Conservation (phyloP, 371 early-diverging fungal species). For the Gilbertella persicaria region DNA sequence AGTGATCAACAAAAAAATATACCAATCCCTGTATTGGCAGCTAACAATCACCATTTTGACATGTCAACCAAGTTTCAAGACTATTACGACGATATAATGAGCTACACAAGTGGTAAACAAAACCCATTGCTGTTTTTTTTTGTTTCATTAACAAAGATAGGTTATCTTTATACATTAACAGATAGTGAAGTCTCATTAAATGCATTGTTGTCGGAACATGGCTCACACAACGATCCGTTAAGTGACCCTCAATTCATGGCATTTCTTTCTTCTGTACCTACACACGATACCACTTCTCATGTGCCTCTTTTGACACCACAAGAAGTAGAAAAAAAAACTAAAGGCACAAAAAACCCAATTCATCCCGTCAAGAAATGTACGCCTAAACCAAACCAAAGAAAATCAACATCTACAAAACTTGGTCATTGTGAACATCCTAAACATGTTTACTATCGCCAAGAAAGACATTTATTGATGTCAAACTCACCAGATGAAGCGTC, state of each 20-base stretch:
- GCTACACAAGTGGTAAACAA: slow-evolving; percentile 8
- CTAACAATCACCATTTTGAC: no score
- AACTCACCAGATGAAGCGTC: neutral
- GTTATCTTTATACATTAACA: neutral
- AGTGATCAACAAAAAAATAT: no score
- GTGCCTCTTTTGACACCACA: neutral
- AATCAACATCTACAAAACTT: neutral
- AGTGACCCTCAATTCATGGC: slow-evolving; percentile 21
- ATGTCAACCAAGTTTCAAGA: slow-evolving; percentile 4
- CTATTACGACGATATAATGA: slow-evolving; percentile 6
- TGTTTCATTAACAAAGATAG: no score
- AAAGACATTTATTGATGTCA: slow-evolving; percentile 8
- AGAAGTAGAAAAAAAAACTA: neutral
- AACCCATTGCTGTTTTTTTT: neutral
- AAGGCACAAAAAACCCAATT: neutral
- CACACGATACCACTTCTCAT: neutral
- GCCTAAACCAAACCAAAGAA: neutral
- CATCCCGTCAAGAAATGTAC: neutral
- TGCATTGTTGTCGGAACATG: neutral
- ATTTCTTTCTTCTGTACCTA: slow-evolving; percentile 6
- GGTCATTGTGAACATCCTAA: slow-evolving; percentile 31
- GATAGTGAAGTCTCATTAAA: neutral
- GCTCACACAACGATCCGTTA: slow-evolving; percentile 11
- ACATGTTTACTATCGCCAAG: slow-evolving; percentile 22
- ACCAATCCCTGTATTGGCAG: no score